Evolutionary conservation across 2,329 filamentous ascomycete species (phyloP).

Genomic region (Neofusicoccum sp.): DNA sequence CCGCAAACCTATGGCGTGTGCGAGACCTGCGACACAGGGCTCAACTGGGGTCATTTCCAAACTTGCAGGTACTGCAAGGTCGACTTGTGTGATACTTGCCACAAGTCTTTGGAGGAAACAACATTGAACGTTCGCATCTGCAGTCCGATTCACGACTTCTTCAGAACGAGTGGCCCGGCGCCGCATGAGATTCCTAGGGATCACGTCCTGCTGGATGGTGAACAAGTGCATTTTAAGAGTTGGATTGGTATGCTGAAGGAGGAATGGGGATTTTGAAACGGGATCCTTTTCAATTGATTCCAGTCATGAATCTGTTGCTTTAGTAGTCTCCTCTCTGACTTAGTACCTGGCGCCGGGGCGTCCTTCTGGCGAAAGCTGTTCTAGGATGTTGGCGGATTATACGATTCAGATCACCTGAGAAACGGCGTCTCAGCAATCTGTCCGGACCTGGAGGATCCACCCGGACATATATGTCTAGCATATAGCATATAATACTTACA

Average conservation of each 20-base stretch:
- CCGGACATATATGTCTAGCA: no score
- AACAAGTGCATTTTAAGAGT: conserved; percentile 7
- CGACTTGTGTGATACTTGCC: conserved; percentile 14
- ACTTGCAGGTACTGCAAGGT: conserved; percentile 17
- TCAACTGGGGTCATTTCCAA: conserved; percentile 14
- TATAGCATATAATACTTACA: no score
- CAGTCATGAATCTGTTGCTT: background rate
- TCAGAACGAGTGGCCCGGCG: conserved; percentile 7
- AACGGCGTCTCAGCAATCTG: no score
- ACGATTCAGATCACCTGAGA: no score
- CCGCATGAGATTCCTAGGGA: conserved; percentile 8
- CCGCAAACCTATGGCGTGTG: conserved; percentile 12
- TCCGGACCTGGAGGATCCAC: no score
- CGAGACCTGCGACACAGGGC: conserved; percentile 11
- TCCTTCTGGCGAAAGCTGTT: no score
- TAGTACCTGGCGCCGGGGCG: background rate
- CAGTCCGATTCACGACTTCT: conserved; percentile 14
- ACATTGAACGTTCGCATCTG: conserved; percentile 3
- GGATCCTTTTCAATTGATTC: background rate
- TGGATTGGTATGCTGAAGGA: conserved; percentile 15
- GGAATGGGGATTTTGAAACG: conserved; percentile 1
- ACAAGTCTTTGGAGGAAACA: conserved; percentile 9
- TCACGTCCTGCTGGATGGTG: conserved; percentile 13
- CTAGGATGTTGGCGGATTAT: no score
- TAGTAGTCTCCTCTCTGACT: background rate